phyloP scores from a whole-genome alignment of 2,329 filamentous ascomycete genomes.

The Fusarium devonianum region DNA sequence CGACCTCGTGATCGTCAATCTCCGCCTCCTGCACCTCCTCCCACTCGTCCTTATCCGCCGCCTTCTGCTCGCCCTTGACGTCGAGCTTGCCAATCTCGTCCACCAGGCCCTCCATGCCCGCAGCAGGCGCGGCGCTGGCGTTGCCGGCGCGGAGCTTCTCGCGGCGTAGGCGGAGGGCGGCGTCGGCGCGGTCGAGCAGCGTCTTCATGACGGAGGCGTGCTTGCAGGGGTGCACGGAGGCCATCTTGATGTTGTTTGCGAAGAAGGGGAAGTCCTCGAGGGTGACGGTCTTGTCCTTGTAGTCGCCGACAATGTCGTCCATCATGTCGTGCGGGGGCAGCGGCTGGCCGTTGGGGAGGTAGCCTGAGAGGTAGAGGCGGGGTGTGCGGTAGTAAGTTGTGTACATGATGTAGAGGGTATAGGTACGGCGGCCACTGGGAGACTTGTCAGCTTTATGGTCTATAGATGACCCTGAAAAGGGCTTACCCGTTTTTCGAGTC shows the following conservation, averaged over 20 bases:
- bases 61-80: conserved; percentile 59
- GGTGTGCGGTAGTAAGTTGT: conserved; percentile 96
- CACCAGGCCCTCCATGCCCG: conserved; percentile 84
- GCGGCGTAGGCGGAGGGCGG: conserved; percentile 85
- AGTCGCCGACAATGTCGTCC: conserved; percentile 95
- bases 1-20: conserved; percentile 74
- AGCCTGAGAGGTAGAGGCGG: conserved; percentile 92
- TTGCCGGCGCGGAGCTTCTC: conserved; percentile 75
- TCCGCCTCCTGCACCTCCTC: conserved; percentile 68
- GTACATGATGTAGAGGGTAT: conserved; percentile 98
- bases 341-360: conserved; percentile 79
- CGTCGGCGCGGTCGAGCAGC: conserved; percentile 92
- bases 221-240: conserved; percentile 95
- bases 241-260: conserved; percentile 91
- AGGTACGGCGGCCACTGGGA: conserved; percentile 83
- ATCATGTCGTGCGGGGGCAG: conserved; percentile 88
- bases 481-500: conserved; percentile 56
- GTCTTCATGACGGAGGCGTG: conserved; percentile 99
- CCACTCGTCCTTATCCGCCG: conserved; percentile 67
- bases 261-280: conserved; percentile 98
- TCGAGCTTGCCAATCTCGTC: conserved; percentile 77
- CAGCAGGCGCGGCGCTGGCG: conserved; percentile 13
- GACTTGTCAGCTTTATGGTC: neutral
- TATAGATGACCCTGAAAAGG: neutral
- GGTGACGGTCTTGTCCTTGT: conserved; percentile 98